These are phyloP conservation scores for Colletotrichum phormii DNA, from an alignment of 2,329 filamentous ascomycete genomes.

Conservation along the genomic window DNA sequence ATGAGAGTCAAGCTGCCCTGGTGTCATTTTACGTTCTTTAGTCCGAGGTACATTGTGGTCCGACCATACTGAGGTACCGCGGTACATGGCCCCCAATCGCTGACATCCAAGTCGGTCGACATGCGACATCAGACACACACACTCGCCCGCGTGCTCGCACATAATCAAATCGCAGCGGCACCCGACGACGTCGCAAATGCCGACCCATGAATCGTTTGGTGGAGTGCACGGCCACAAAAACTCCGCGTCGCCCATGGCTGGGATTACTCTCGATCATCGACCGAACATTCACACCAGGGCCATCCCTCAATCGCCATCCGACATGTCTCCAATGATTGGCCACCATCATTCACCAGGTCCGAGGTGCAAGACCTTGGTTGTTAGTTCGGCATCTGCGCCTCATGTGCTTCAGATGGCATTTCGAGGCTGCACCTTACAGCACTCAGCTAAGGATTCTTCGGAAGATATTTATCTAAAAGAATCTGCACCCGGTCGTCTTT, in stretches of 20 bases:
- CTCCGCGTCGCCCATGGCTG: constrained; percentile 1
- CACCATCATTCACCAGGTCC: not conserved
- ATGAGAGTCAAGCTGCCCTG: not conserved
- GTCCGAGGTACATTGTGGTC: constrained; percentile 13
- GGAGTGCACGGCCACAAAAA: constrained; percentile 18
- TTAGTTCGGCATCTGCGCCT: not conserved
- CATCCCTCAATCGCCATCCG: constrained; percentile 3
- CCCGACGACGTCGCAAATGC: constrained; percentile 19
- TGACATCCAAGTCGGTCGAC: constrained; percentile 21
- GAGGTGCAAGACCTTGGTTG: not conserved
- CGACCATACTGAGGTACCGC: not conserved
- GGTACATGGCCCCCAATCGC: constrained; percentile 21
- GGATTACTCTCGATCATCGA: not conserved
- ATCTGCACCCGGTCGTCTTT: not conserved
- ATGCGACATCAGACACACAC: constrained; percentile 35
- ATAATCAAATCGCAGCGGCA: not conserved
- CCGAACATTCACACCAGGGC: not conserved
- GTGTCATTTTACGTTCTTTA: not conserved
- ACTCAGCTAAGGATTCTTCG: not conserved
- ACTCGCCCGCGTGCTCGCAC: not conserved
- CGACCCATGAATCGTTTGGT: constrained; percentile 28
- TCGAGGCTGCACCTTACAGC: not conserved
- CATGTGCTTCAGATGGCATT: not conserved
- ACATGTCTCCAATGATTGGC: constrained; percentile 17
- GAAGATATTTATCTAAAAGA: not conserved